Evolutionary conservation across 2,329 filamentous ascomycete genomes (phyloP).

Genomic region (Fulvia fulva): DNA sequence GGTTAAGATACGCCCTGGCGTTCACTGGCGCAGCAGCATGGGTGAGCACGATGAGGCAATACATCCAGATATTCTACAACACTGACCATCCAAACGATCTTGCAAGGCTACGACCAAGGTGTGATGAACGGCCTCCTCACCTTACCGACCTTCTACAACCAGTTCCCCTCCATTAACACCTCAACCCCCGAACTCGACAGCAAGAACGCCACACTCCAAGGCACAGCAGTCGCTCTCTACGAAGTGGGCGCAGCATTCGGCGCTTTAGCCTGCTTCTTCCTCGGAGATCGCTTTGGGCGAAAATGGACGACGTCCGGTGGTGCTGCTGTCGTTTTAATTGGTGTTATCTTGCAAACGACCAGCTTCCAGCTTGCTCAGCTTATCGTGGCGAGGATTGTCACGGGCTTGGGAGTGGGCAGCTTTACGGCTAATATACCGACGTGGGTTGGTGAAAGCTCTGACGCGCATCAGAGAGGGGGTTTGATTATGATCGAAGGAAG

Average conservation of each 20-base stretch:
- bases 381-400: slow-evolving; percentile 50
- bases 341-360: slow-evolving; percentile 38
- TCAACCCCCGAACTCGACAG: slow-evolving; percentile 15
- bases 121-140: slow-evolving; percentile 43
- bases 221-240: slow-evolving; percentile 33
- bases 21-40: slow-evolving; percentile 21
- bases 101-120: slow-evolving; percentile 32
- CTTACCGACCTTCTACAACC: slow-evolving; percentile 36
- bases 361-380: slow-evolving; percentile 43
- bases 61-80: not conserved
- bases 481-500: slow-evolving; percentile 22
- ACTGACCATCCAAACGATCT: not conserved
- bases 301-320: slow-evolving; percentile 41
- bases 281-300: slow-evolving; percentile 41
- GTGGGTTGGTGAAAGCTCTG: slow-evolving; percentile 20
- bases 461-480: slow-evolving; percentile 18
- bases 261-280: slow-evolving; percentile 38
- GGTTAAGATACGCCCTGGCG: slow-evolving; percentile 18
- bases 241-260: slow-evolving; percentile 28
- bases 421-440: slow-evolving; percentile 24
- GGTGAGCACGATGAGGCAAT: not conserved
- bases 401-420: slow-evolving; percentile 45
- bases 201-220: slow-evolving; percentile 26
- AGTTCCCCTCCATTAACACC: slow-evolving; percentile 39
- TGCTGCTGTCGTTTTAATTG: slow-evolving; percentile 38